These are phyloP conservation scores for Ceratocystis papillata DNA, from an alignment of 2,329 filamentous ascomycete species.

Conservation along the genomic window DNA sequence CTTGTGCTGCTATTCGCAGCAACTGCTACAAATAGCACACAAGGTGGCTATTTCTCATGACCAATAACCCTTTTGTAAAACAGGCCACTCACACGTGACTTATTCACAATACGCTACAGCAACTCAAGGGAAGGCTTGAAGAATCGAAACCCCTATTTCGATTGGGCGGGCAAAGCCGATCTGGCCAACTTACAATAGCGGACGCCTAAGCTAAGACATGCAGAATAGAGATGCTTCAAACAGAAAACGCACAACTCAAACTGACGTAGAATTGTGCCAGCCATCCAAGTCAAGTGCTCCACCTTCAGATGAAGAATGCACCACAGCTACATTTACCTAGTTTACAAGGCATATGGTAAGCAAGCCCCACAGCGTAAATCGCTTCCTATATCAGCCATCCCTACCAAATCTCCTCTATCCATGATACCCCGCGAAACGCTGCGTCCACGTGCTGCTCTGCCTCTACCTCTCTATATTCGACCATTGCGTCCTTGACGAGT, in stretches of 20 bases:
- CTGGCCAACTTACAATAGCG: background rate
- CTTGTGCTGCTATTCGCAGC: constrained; percentile 1
- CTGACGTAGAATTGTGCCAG: too few species aligned
- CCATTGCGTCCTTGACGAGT: constrained; percentile 42
- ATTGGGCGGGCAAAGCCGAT: background rate
- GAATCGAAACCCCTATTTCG: background rate
- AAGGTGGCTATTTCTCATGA: background rate
- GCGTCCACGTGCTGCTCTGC: constrained; percentile 34
- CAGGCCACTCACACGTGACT: background rate
- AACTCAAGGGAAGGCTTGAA: background rate
- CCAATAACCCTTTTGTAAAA: background rate
- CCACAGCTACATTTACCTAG: too few species aligned
- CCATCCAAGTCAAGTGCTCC: too few species aligned
- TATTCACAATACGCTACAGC: background rate
- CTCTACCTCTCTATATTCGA: constrained; percentile 32
- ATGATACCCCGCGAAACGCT: constrained; percentile 33
- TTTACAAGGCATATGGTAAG: too few species aligned
- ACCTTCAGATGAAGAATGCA: too few species aligned
- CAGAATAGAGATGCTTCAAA: background rate
- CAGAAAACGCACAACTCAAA: too few species aligned
- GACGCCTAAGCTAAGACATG: background rate
- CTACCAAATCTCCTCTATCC: constrained; percentile 53
- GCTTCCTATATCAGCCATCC: background rate
- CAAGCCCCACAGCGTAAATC: too few species aligned
- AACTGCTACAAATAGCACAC: constrained; percentile 10